Evolutionary conservation across 2,329 filamentous ascomycete species (phyloP).

Genomic region (Diaporthe sp.): DNA sequence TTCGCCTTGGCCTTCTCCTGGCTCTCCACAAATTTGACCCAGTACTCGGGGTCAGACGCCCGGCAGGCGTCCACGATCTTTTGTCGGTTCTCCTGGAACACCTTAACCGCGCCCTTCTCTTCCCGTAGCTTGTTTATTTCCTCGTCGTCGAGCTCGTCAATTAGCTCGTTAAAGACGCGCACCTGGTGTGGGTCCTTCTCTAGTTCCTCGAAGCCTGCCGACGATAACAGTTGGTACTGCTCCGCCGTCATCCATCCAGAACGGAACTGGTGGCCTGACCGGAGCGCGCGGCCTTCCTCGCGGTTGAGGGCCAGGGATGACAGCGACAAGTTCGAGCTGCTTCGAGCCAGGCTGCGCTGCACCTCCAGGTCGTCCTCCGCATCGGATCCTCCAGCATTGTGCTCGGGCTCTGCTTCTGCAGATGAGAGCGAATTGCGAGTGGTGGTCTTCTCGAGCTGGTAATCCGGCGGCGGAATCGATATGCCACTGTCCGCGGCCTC

Average conservation of each 20-base stretch:
- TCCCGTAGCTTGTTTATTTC: slow-evolving; percentile 67
- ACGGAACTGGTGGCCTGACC: slow-evolving; percentile 70
- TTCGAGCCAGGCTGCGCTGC: slow-evolving; percentile 57
- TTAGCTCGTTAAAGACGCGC: slow-evolving; percentile 70
- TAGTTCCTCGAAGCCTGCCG: slow-evolving; percentile 62
- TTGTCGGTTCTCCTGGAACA: slow-evolving; percentile 72
- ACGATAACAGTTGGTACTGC: slow-evolving; percentile 62
- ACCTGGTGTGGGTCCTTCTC: slow-evolving; percentile 64
- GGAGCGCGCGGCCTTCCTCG: slow-evolving; percentile 70
- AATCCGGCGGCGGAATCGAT: slow-evolving; percentile 46
- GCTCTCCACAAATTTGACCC: slow-evolving; percentile 73
- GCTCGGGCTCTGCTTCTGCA: slow-evolving; percentile 54
- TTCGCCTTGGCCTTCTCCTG: slow-evolving; percentile 72
- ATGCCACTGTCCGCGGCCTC: slow-evolving; percentile 52
- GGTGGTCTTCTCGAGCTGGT: slow-evolving; percentile 46
- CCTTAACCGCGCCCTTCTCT: slow-evolving; percentile 71
- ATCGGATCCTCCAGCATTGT: slow-evolving; percentile 58
- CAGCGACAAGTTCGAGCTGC: slow-evolving; percentile 65
- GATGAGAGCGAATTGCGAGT: slow-evolving; percentile 49
- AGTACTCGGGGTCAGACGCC: slow-evolving; percentile 75
- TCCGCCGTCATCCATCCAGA: slow-evolving; percentile 63
- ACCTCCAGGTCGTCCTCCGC: slow-evolving; percentile 61
- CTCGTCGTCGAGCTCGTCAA: slow-evolving; percentile 74
- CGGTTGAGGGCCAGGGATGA: slow-evolving; percentile 67
- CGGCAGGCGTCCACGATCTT: slow-evolving; percentile 64